Evolutionary conservation across 2,329 filamentous ascomycete genomes (phyloP).

Genomic region (Neofusicoccum laricinum): DNA sequence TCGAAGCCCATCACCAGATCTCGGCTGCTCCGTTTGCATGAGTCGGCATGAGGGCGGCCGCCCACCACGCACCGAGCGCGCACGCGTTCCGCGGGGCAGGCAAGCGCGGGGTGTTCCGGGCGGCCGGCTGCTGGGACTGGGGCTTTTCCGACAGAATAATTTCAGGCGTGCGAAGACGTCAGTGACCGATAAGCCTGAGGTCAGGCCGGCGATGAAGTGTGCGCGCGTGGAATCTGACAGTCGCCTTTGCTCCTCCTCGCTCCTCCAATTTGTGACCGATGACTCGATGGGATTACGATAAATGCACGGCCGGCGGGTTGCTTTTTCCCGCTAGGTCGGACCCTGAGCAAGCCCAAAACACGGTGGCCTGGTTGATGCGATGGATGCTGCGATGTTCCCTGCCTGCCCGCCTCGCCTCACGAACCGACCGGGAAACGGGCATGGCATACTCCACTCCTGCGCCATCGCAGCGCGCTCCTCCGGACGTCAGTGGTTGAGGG

Average conservation of each 20-base stretch:
- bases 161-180: too few relatives aligned
- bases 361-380: not conserved
- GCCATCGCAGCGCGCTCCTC: too few relatives aligned
- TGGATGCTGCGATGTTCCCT: not conserved
- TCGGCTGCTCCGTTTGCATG: not conserved
- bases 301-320: not conserved
- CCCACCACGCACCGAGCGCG: not conserved
- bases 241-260: not conserved
- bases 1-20: not conserved
- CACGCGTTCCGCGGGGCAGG: not conserved
- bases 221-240: too few relatives aligned
- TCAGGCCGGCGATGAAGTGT: too few relatives aligned
- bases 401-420: not conserved
- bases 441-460: not conserved
- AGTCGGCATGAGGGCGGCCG: not conserved
- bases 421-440: not conserved
- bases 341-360: not conserved
- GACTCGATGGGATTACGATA: conserved; percentile 14
- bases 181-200: too few relatives aligned
- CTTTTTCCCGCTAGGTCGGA: conserved; percentile 4
- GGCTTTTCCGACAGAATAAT: not conserved
- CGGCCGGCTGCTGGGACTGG: too few relatives aligned
- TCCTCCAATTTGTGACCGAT: not conserved
- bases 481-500: not conserved
- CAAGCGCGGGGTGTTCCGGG: not conserved